Percentiles rank a stretch among this genome's conserved stretches.
phyloP scores from a whole-genome alignment of 768 basidiomycete genomes.

The Sistotremastrum niveocremeum region DNA sequence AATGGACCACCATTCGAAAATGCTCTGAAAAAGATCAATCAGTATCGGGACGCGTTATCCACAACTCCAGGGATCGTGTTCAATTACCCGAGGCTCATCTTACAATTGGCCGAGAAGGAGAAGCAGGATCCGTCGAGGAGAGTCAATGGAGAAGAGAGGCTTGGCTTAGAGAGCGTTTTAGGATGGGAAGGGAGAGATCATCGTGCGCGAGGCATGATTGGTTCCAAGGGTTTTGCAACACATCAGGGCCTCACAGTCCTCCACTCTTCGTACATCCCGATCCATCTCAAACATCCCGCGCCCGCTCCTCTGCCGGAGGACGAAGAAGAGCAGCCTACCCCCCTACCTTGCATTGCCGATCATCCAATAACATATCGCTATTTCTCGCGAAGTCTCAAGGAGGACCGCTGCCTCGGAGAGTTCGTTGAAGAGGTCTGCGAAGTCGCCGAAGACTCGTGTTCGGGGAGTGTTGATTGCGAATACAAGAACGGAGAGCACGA shows the following conservation, averaged over 20 bases:
- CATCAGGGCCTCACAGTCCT: conserved; percentile 46
- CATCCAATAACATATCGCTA: background rate
- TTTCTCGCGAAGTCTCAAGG: background rate
- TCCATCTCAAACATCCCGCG: background rate
- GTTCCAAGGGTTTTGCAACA: conserved; percentile 37
- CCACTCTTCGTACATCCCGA: conserved; percentile 27
- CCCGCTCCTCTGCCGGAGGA: background rate
- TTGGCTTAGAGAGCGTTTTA: conserved; percentile 36
- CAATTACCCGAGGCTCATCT: conserved; percentile 32
- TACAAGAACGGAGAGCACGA: conserved; percentile 30
- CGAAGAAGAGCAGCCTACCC: background rate
- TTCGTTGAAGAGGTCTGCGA: conserved; percentile 4
- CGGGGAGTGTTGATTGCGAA: conserved; percentile 8
- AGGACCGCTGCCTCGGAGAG: conserved; percentile 4
- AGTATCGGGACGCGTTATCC: conserved; percentile 27
- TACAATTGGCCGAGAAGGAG: conserved; percentile 39
- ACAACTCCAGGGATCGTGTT: conserved; percentile 40
- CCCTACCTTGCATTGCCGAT: background rate
- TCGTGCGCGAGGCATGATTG: conserved; percentile 32
- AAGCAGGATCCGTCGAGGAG: conserved; percentile 20
- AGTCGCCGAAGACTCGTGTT: background rate
- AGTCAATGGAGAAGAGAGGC: conserved; percentile 44
- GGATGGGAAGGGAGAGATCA: conserved; percentile 44
- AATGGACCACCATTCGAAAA: background rate
- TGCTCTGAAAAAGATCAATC: background rate